Evolutionary conservation across 495 filamentous ascomycete genomes (phyloP).

Genomic region (Clohesyomyces aquaticus): DNA sequence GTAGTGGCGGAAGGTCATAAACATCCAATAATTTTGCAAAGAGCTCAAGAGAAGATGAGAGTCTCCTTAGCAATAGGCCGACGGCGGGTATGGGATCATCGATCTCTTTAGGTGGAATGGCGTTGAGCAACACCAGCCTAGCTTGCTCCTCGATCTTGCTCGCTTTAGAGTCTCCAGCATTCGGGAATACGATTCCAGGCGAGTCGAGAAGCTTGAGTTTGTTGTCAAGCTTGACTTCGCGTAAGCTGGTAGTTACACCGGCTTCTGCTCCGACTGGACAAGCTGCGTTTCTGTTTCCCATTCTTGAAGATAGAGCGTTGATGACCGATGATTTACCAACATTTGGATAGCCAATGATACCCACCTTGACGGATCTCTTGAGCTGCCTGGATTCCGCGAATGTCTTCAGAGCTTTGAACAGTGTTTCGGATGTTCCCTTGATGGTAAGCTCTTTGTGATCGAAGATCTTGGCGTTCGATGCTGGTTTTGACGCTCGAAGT

Average conservation of each 20-base stretch:
- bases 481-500: conserved; percentile 79
- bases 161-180: conserved; percentile 54
- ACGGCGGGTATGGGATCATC: conserved; percentile 88
- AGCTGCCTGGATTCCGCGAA: conserved; percentile 83
- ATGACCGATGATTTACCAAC: conserved; percentile 97
- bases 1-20: conserved; percentile 80
- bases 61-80: conserved; percentile 73
- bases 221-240: conserved; percentile 91
- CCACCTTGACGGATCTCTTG: conserved; percentile 87
- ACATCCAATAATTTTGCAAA: conserved; percentile 75
- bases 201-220: conserved; percentile 94
- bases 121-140: conserved; percentile 84
- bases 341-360: conserved; percentile 95
- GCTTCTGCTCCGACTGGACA: conserved; percentile 92
- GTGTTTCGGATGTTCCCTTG: conserved; percentile 79
- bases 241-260: conserved; percentile 86
- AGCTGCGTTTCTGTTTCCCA: conserved; percentile 69
- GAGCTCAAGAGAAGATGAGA: conserved; percentile 71
- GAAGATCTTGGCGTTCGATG: conserved; percentile 86
- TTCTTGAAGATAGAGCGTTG: conserved; percentile 83
- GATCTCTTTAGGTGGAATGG: conserved; percentile 90
- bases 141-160: conserved; percentile 77
- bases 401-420: conserved; percentile 90
- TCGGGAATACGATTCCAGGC: conserved; percentile 93
- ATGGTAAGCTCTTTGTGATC: conserved; percentile 88